Conservation (phyloP, 2,329 filamentous ascomycete genomes). For the Gnomoniopsis smithogilvyi region DNA sequence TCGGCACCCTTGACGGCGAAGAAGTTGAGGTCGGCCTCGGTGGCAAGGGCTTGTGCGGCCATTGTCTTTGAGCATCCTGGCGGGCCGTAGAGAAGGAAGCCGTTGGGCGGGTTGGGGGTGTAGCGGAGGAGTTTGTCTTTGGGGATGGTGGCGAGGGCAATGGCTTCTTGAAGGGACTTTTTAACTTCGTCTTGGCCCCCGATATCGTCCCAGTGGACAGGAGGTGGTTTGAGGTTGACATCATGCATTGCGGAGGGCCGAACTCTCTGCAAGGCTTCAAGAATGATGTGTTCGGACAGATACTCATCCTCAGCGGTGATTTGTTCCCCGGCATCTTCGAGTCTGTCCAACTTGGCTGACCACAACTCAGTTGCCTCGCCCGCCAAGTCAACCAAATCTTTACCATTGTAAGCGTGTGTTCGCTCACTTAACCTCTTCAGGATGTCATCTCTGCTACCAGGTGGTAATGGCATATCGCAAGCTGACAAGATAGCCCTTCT, state of each 20-base stretch:
- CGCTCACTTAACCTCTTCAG: conserved; percentile 63
- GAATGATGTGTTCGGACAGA: conserved; percentile 50
- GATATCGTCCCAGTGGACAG: conserved; percentile 82
- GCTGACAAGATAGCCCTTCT: conserved; percentile 72
- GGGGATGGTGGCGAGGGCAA: conserved; percentile 34
- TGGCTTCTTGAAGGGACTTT: conserved; percentile 49
- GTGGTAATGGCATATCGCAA: conserved; percentile 45
- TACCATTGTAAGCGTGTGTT: conserved; percentile 84
- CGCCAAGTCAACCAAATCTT: conserved; percentile 68
- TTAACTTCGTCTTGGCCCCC: conserved; percentile 81
- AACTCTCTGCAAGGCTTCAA: conserved; percentile 64
- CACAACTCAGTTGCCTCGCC: conserved; percentile 39
- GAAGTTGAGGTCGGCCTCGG: conserved; percentile 89
- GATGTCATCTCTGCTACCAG: conserved; percentile 47
- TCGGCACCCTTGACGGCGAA: conserved; percentile 92
- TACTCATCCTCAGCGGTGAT: conserved; percentile 21
- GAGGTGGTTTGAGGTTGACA: conserved; percentile 83
- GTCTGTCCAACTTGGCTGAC: not conserved
- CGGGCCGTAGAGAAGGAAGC: conserved; percentile 84
- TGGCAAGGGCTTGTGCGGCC: conserved; percentile 85
- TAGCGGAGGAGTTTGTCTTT: conserved; percentile 31
- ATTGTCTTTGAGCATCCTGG: conserved; percentile 95
- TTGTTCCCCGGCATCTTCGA: not conserved
- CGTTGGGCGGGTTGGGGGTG: conserved; percentile 64
- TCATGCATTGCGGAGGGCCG: conserved; percentile 84